Evolutionary conservation across 2,329 filamentous ascomycete species (phyloP).

Genomic region (Fusarium sp.): DNA sequence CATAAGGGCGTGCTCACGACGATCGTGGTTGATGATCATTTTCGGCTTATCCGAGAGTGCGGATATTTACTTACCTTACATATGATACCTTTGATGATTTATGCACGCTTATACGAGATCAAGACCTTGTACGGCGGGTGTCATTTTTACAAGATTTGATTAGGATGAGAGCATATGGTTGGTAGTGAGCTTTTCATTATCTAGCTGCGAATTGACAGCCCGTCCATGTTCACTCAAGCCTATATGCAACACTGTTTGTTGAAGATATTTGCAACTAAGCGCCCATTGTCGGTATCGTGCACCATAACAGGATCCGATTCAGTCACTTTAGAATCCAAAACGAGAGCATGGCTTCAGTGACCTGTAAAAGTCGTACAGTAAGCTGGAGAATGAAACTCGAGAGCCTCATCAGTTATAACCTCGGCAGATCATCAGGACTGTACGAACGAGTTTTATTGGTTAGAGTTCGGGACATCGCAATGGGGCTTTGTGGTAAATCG

Average conservation of each 20-base stretch:
- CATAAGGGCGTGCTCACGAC: constrained; percentile 1
- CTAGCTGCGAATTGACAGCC: not conserved
- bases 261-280: not conserved
- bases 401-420: not conserved
- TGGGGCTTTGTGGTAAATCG: not conserved
- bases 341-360: not conserved
- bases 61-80: not conserved
- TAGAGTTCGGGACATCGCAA: not conserved
- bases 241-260: not conserved
- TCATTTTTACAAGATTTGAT: not conserved
- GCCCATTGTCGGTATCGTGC: not conserved
- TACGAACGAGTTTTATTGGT: not conserved
- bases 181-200: not conserved
- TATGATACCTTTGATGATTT: constrained; percentile 19
- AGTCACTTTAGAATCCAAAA: not conserved
- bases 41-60: not conserved
- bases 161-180: not conserved
- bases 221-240: not conserved
- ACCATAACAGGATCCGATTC: not conserved
- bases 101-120: not conserved
- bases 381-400: not conserved
- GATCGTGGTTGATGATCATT: constrained; percentile 10
- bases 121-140: not conserved
- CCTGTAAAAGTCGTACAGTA: not conserved
- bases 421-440: not conserved